phyloP scores from a whole-genome alignment of 164 flowering plant genomes.

The Annona squamosa region DNA sequence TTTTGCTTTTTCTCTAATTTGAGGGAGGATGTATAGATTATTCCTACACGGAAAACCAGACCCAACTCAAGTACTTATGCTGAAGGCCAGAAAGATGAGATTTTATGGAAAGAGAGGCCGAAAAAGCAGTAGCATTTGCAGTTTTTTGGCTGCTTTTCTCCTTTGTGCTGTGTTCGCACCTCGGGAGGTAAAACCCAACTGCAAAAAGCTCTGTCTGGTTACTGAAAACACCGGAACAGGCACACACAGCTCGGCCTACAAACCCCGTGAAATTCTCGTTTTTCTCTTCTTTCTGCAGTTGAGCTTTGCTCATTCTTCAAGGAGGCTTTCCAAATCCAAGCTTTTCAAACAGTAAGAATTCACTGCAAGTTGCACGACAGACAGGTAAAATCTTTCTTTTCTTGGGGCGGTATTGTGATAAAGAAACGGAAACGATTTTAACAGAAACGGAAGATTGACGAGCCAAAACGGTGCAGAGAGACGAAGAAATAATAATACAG shows the following conservation, averaged over 20 bases:
- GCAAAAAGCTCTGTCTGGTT: neutral
- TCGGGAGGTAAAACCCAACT: neutral
- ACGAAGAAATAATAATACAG: neutral
- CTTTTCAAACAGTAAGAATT: neutral
- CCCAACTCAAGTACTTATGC: neutral
- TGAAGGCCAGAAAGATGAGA: neutral
- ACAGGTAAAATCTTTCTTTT: neutral
- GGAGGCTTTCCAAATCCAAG: neutral
- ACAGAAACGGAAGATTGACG: neutral
- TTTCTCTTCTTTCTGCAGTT: neutral
- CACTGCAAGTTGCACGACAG: neutral
- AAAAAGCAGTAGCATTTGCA: neutral
- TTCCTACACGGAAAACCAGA: neutral
- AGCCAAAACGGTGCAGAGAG: too few species aligned
- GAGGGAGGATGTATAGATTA: neutral
- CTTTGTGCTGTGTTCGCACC: neutral
- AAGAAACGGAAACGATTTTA: neutral
- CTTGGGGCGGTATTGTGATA: neutral
- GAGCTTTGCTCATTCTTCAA: neutral
- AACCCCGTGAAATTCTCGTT: neutral
- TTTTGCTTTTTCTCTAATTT: neutral
- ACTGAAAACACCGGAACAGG: neutral
- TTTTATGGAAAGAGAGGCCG: neutral
- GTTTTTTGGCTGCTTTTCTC: neutral
- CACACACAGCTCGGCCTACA: neutral